phyloP scores from a whole-genome alignment of 768 basidiomycete genomes.

The Gloeopeniophorella convolvens region DNA sequence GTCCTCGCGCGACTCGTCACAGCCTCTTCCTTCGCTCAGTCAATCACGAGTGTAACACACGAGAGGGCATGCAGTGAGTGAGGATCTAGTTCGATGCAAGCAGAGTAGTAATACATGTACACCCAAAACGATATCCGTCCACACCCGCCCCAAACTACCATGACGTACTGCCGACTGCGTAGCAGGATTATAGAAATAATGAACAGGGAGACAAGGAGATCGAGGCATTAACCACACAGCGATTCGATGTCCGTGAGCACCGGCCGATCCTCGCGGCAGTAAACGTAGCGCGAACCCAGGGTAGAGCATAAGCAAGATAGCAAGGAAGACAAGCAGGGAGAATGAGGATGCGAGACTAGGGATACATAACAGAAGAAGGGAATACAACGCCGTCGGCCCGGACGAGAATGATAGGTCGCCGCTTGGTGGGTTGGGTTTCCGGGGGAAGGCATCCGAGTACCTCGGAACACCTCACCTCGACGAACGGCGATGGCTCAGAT shows the following conservation, averaged over 20 bases:
- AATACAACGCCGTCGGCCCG: conserved; percentile 83
- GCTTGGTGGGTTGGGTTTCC: conserved; percentile 57
- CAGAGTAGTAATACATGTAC: conserved; percentile 3
- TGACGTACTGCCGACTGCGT: too few relatives aligned
- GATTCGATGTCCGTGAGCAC: background rate
- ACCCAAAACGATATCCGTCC: background rate
- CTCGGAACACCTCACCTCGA: conserved; percentile 83
- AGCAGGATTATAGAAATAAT: background rate
- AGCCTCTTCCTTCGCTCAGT: too few relatives aligned
- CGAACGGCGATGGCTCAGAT: conserved; percentile 77
- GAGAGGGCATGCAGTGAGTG: too few relatives aligned
- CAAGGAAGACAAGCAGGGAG: conserved; percentile 1
- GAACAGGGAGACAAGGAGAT: background rate
- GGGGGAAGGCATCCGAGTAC: conserved; percentile 78
- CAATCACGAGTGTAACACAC: background rate
- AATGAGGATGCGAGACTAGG: conserved; percentile 37
- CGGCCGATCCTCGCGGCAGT: background rate
- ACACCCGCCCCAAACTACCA: too few relatives aligned
- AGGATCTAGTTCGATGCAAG: background rate
- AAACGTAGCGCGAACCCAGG: conserved; percentile 4
- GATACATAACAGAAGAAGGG: conserved; percentile 77
- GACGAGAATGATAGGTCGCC: conserved; percentile 74
- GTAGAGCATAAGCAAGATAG: conserved; percentile 12
- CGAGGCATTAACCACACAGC: background rate
- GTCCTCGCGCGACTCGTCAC: too few relatives aligned